phyloP scores from a whole-genome alignment of 345 rosid species.

The Rubroshorea leprosula region DNA sequence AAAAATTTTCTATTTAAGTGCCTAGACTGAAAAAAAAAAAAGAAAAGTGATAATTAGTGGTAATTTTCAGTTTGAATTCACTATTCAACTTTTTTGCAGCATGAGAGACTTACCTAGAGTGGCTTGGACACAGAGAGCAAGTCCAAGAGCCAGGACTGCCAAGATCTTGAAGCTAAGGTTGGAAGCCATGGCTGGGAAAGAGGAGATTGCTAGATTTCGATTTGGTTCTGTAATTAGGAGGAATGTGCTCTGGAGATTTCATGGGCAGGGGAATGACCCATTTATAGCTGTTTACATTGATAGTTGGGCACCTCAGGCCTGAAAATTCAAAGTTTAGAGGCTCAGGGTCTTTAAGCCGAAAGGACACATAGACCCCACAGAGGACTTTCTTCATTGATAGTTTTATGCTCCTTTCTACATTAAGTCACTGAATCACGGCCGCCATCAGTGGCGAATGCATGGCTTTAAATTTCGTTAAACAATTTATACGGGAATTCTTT shows the following conservation, averaged over 20 bases:
- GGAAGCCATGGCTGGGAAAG: constrained; percentile 27
- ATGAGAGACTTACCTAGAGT: constrained; percentile 31
- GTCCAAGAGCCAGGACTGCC: constrained; percentile 22
- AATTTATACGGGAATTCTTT: no score
- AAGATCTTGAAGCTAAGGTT: constrained; percentile 18
- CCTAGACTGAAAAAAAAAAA: no score
- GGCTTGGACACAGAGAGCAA: constrained; percentile 23
- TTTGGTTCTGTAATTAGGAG: neutral
- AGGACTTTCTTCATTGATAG: neutral
- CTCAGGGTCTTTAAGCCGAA: neutral
- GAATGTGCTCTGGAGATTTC: neutral
- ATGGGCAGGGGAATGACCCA: neutral
- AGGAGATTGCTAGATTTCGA: neutral
- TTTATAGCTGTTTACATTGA: neutral
- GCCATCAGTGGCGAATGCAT: constrained; percentile 2
- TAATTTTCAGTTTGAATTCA: no score
- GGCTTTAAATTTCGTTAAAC: no score
- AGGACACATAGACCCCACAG: neutral
- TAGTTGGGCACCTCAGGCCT: neutral
- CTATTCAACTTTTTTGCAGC: no score
- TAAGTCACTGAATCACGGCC: neutral
- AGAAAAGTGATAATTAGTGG: no score
- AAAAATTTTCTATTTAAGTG: no score
- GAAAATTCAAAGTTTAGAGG: neutral
- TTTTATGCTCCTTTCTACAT: no score